Evolutionary conservation across 1,139 yeast genomes (phyloP), one percentile per base, ranked within the genome.

Genomic region (Hansenula sp.): DNA sequence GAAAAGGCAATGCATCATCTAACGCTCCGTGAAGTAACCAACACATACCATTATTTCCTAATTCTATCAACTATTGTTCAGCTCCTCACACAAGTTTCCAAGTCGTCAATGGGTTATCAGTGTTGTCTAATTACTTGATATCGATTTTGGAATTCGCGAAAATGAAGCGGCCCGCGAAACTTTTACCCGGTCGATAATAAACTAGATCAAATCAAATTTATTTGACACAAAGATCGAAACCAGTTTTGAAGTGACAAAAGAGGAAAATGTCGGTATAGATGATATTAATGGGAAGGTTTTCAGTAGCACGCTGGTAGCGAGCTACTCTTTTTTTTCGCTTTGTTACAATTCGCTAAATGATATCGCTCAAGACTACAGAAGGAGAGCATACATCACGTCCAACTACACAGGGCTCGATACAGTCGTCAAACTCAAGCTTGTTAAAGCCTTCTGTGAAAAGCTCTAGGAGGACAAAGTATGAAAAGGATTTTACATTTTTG

Each of bases 391-490:
- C 35, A 1, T 33, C 43, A 3, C 38, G 48, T 14, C 46, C 48
- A 25, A 29, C 29, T 3, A 42, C 49, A 2, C 48, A 41, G 17
- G 24, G 30, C 21, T 48, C 50, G 1, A 46, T 51, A 9, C 51
- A 47, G 24, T 49, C 55, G 1, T 49, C 52, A 8, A 43, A 44
- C 24, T 35, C 49, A 1, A 46, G 46, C 6, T 16, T 39, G 8
- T 34, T 46, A 11, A 21, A 36, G 13, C n/a, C 36, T 4, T 5
- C 17, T 18, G n/a, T 13, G 10, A 18, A 20, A 7, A n/a, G 9
- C 12, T 14, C 13, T n/a, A 6, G 14, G 17, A 6, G 11, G 12
- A 25, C 13, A 8, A 13, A 6, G 6, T 13, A 13, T 25, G 13
- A 25, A 6, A 11, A 25, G 13, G 24, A 21, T 9, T 21, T 7